A percentile compares a stretch with the other conserved stretches of the same genome.
Evolutionary conservation across 257 asterid genomes (phyloP).

Genomic region (Dorcoceras hygrometricum): DNA sequence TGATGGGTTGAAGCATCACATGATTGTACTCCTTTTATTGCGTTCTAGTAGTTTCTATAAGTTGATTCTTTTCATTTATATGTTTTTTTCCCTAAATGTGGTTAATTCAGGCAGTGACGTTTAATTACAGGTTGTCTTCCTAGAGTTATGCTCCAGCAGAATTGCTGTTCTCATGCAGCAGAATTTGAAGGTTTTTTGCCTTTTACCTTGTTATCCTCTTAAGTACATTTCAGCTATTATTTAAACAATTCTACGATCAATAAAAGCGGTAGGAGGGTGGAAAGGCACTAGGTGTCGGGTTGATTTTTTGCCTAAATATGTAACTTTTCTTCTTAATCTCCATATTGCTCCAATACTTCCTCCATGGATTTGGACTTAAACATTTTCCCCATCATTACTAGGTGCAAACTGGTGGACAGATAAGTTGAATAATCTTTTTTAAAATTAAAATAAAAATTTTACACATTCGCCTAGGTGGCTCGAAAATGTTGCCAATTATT

Average conservation of each 20-base stretch:
- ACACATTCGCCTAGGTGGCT: no score
- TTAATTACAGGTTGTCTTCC: slow-evolving; percentile 65
- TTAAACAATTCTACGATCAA: background rate
- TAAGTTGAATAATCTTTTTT: no score
- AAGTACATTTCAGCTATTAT: background rate
- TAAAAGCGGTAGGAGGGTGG: no score
- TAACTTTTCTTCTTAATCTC: no score
- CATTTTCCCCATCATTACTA: no score
- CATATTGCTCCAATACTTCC: no score
- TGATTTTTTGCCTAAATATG: no score
- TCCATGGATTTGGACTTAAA: no score
- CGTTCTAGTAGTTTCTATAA: background rate
- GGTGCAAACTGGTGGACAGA: no score
- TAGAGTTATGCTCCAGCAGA: slow-evolving; percentile 87
- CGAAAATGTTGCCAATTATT: no score
- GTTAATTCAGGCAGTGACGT: background rate
- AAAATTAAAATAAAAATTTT: no score
- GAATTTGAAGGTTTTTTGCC: slow-evolving; percentile 55
- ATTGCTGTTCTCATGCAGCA: slow-evolving; percentile 68
- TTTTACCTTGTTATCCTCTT: slow-evolving; percentile 11
- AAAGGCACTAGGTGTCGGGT: no score
- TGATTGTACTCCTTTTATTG: slow-evolving; percentile 20
- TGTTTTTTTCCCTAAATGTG: background rate
- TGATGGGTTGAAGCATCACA: slow-evolving; percentile 10
- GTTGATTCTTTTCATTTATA: background rate